Conservation (phyloP, 2,329 filamentous ascomycete genomes). For the Coniosporium tulheliwenetii region DNA sequence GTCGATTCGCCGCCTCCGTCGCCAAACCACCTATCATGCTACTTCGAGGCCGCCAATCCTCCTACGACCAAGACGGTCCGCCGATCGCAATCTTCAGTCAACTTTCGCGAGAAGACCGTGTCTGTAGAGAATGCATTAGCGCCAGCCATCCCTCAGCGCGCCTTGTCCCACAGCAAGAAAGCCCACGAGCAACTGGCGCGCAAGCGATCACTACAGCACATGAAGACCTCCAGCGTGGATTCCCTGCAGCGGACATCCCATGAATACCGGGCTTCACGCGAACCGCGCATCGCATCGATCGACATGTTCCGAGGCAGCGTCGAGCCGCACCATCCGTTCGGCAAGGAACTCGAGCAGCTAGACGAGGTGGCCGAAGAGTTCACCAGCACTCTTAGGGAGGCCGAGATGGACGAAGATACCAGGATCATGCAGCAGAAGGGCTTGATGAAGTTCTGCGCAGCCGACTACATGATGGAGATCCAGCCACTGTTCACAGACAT, state of each 20-base stretch:
- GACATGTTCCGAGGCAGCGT: conserved; percentile 24
- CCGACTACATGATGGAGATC: conserved; percentile 76
- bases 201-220: conserved; percentile 41
- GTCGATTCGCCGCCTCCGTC: conserved; percentile 28
- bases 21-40: conserved; percentile 39
- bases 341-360: conserved; percentile 78
- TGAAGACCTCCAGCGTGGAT: conserved; percentile 16
- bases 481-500: conserved; percentile 45
- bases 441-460: conserved; percentile 56
- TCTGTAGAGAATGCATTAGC: conserved; percentile 15
- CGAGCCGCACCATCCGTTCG: conserved; percentile 56
- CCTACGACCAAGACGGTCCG: conserved; percentile 9
- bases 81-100: conserved; percentile 2
- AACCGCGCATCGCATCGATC: conserved; percentile 32
- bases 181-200: conserved; percentile 62
- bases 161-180: conserved; percentile 79
- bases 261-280: conserved; percentile 34
- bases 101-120: conserved; percentile 7
- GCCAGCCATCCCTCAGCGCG: conserved; percentile 60
- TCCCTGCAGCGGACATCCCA: conserved; percentile 35
- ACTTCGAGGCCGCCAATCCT: conserved; percentile 36
- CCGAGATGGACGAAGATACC: conserved; percentile 59
- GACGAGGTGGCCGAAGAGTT: conserved; percentile 89
- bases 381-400: conserved; percentile 39
- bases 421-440: conserved; percentile 53